Evolutionary conservation across 257 asterid species (phyloP).

Genomic region (Plantago major): DNA sequence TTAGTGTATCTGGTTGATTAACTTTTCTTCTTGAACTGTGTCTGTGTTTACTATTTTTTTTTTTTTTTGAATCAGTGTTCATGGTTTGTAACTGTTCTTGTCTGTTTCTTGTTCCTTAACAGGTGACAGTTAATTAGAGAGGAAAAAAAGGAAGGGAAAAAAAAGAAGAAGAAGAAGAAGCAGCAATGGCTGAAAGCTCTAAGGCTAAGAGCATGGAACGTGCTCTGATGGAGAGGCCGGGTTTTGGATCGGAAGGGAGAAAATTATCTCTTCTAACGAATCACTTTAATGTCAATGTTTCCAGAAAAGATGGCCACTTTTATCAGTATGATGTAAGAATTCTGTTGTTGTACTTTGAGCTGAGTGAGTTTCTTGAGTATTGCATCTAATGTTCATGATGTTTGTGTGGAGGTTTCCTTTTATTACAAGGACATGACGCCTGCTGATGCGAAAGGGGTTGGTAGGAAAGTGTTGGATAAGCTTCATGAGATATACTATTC

Average conservation of each 20-base stretch:
- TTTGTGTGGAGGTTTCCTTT: neutral
- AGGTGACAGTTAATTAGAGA: too few relatives aligned
- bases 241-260: neutral
- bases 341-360: neutral
- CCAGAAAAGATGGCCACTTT: neutral
- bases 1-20: too few relatives aligned
- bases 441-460: slow-evolving; percentile 3
- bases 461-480: neutral
- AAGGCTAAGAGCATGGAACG: neutral
- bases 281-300: neutral
- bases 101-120: too few relatives aligned
- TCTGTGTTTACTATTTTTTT: too few relatives aligned
- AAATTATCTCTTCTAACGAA: neutral
- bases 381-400: neutral
- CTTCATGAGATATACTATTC: neutral
- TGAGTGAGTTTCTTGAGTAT: neutral
- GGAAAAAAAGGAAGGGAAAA: too few relatives aligned
- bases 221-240: neutral
- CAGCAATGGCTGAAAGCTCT: too few relatives aligned
- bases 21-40: too few relatives aligned
- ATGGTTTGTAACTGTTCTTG: too few relatives aligned
- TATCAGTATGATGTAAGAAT: neutral
- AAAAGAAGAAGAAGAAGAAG: too few relatives aligned
- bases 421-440: neutral
- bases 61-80: too few relatives aligned